phyloP scores from a whole-genome alignment of 2,329 filamentous ascomycete species.

The Aspergillus phoenicis region DNA sequence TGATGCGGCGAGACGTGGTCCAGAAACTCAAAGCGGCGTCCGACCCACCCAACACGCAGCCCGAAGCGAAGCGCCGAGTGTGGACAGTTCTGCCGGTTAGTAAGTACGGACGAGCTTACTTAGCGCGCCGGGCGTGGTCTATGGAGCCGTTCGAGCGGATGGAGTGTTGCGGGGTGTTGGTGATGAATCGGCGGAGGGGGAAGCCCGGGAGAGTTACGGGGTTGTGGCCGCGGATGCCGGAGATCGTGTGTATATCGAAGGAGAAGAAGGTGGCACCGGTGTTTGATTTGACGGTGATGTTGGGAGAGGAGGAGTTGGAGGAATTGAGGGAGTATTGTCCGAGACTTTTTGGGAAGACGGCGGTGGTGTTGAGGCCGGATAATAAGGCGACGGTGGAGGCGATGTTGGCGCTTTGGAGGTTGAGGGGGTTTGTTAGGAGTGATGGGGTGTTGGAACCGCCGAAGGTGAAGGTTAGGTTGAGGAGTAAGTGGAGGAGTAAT shows the following conservation, averaged over 20 bases:
- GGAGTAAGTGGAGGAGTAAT: not conserved
- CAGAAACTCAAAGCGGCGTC: slow-evolving; percentile 41
- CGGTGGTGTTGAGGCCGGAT: slow-evolving; percentile 41
- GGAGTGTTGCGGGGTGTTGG: slow-evolving; percentile 35
- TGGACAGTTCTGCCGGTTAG: slow-evolving; percentile 29
- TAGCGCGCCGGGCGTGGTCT: slow-evolving; percentile 18
- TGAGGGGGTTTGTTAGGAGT: slow-evolving; percentile 35
- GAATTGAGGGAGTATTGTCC: slow-evolving; percentile 30
- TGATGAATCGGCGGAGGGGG: slow-evolving; percentile 15
- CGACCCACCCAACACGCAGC: slow-evolving; percentile 21
- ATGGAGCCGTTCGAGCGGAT: slow-evolving; percentile 31
- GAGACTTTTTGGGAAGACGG: slow-evolving; percentile 33
- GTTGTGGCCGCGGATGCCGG: slow-evolving; percentile 21
- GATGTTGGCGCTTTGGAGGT: slow-evolving; percentile 43
- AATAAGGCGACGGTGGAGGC: slow-evolving; percentile 30
- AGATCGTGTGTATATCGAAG: slow-evolving; percentile 35
- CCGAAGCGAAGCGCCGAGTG: slow-evolving; percentile 21
- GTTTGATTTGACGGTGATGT: slow-evolving; percentile 39
- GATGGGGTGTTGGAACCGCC: slow-evolving; percentile 1
- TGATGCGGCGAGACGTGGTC: slow-evolving; percentile 40
- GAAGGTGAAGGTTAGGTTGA: not conserved
- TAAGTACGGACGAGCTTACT: not conserved
- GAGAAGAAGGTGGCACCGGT: slow-evolving; percentile 37
- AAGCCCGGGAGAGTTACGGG: not conserved
- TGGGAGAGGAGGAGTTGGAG: slow-evolving; percentile 34